phyloP scores from a whole-genome alignment of 2,329 filamentous ascomycete species.

The Epichloe sylvatica region DNA sequence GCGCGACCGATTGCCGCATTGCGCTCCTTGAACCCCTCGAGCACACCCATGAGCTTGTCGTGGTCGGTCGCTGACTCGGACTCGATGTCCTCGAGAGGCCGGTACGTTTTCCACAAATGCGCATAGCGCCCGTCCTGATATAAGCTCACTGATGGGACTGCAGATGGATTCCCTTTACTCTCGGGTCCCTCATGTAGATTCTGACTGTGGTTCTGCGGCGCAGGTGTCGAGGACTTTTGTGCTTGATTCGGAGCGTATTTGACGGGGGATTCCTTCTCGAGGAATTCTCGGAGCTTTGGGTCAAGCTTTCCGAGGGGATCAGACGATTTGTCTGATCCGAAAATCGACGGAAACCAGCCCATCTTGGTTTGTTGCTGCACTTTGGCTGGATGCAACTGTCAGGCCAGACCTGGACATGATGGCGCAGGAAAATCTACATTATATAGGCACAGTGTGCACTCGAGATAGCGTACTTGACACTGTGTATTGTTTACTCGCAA shows the following conservation, averaged over 20 bases:
- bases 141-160: constrained; percentile 36
- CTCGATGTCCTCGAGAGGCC: constrained; percentile 56
- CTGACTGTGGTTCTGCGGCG: constrained; percentile 6
- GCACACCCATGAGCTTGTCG: constrained; percentile 65
- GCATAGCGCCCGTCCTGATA: constrained; percentile 55
- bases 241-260: constrained; percentile 39
- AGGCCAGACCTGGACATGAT: not conserved
- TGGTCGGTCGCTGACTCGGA: constrained; percentile 57
- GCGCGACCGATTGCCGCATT: constrained; percentile 64
- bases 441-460: not conserved
- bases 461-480: not conserved
- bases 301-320: constrained; percentile 63
- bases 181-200: constrained; percentile 9
- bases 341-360: constrained; percentile 45
- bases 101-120: constrained; percentile 87
- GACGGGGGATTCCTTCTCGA: constrained; percentile 67
- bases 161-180: constrained; percentile 9
- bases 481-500: not conserved
- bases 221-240: constrained; percentile 7
- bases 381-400: not conserved
- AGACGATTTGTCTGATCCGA: constrained; percentile 31
- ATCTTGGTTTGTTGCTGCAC: constrained; percentile 21
- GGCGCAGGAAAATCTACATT: not conserved
- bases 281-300: constrained; percentile 68
- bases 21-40: constrained; percentile 73